These are phyloP conservation scores for Suhomyces canberraensis DNA, from an alignment of 805 yeast genomes.

Conservation along the genomic window DNA sequence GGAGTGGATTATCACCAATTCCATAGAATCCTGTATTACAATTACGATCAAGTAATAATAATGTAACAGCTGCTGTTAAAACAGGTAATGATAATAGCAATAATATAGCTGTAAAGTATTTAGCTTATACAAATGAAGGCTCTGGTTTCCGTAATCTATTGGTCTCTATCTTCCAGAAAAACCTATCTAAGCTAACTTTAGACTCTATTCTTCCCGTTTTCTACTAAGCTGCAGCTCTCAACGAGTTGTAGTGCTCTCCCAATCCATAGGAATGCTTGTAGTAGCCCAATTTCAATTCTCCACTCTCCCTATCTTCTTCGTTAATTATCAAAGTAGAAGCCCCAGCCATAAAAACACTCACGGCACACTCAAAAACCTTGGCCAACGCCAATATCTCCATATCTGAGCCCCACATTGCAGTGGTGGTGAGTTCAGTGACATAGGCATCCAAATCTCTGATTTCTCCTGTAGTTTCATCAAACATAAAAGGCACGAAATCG, in stretches of 20 bases:
- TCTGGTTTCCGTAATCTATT: no score
- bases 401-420: slow-evolving; percentile 96
- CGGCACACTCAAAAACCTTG: slow-evolving; percentile 64
- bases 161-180: no score
- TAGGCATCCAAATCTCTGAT: slow-evolving; percentile 66
- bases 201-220: no score
- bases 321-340: slow-evolving; percentile 63
- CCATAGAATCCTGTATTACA: no score
- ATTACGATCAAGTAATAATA: no score
- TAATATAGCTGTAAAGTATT: no score
- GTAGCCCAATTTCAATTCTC: slow-evolving; percentile 65
- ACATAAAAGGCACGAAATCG: slow-evolving; percentile 75
- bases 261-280: slow-evolving; percentile 83
- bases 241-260: slow-evolving; percentile 93
- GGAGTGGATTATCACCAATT: no score
- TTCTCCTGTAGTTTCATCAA: slow-evolving; percentile 71
- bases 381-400: slow-evolving; percentile 84
- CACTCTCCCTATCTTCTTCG: slow-evolving; percentile 51
- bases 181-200: no score
- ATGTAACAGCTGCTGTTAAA: no score
- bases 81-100: no score
- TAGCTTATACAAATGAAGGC: no score
- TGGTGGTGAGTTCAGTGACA: slow-evolving; percentile 61
- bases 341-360: slow-evolving; percentile 77
- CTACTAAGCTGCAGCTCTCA: slow-evolving; percentile 25